Evolutionary conservation across 257 asterid genomes (phyloP).

Genomic region (Przewalskia tangutica): DNA sequence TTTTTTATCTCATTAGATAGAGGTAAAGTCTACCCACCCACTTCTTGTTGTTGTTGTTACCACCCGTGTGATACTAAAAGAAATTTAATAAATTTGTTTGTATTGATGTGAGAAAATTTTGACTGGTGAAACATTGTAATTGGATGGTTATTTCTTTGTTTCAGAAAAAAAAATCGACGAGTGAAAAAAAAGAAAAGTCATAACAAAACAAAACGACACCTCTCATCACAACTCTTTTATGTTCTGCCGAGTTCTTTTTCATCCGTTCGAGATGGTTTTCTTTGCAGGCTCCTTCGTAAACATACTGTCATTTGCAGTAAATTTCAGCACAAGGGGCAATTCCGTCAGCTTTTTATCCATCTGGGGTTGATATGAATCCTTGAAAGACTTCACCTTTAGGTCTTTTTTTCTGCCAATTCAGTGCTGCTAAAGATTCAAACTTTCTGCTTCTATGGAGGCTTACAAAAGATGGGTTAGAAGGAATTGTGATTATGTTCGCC

Average conservation of each 20-base stretch:
- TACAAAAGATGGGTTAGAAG: slow-evolving; percentile 87
- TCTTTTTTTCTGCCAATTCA: not conserved
- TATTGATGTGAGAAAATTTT: too few species aligned
- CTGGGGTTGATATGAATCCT: not conserved
- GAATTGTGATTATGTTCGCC: slow-evolving; percentile 68
- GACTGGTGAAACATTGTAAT: too few species aligned
- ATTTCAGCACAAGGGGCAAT: not conserved
- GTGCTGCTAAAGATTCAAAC: slow-evolving; percentile 10
- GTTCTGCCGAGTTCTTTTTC: not conserved
- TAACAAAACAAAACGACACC: not conserved
- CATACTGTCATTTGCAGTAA: not conserved
- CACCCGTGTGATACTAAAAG: too few species aligned
- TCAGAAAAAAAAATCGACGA: too few species aligned
- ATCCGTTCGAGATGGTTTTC: not conserved
- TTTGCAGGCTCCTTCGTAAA: too few species aligned
- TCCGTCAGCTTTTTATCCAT: not conserved
- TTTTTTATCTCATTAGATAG: too few species aligned
- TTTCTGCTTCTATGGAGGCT: slow-evolving; percentile 56
- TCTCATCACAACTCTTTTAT: not conserved
- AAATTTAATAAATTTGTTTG: too few species aligned
- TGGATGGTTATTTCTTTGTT: too few species aligned
- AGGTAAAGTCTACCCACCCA: too few species aligned
- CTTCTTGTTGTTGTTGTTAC: too few species aligned
- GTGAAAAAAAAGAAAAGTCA: not conserved
- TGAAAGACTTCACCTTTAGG: not conserved